A percentile compares a stretch with the other conserved stretches of the same genome.
These are phyloP conservation scores for Leccinum rimulosum DNA, from an alignment of 768 basidiomycete species.

Conservation along the genomic window DNA sequence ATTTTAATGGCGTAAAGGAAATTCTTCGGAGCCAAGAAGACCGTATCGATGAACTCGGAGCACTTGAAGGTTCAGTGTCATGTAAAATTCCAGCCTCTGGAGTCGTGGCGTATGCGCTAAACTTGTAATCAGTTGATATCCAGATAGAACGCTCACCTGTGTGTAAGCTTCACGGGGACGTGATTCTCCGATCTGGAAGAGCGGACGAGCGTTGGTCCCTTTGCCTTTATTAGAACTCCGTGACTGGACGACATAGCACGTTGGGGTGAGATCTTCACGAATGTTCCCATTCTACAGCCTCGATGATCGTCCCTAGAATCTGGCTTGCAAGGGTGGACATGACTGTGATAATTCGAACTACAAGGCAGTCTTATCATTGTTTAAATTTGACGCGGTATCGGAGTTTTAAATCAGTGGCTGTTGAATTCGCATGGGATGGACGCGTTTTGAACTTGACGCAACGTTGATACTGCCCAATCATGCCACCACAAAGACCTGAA, in stretches of 20 bases:
- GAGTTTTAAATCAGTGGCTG: constrained; percentile 31
- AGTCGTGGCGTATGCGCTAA: not conserved
- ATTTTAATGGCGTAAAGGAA: not conserved
- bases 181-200: too few relatives aligned
- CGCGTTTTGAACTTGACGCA: constrained; percentile 34
- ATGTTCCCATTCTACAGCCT: too few relatives aligned
- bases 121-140: constrained; percentile 31
- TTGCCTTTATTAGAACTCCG: too few relatives aligned
- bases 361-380: too few relatives aligned
- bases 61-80: constrained; percentile 93
- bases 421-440: constrained; percentile 29
- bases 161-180: too few relatives aligned
- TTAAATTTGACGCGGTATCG: constrained; percentile 24
- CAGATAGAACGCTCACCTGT: too few relatives aligned
- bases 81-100: constrained; percentile 87
- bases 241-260: too few relatives aligned
- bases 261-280: too few relatives aligned
- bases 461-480: constrained; percentile 13
- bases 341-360: too few relatives aligned
- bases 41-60: constrained; percentile 88
- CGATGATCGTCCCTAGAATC: too few relatives aligned
- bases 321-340: too few relatives aligned
- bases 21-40: constrained; percentile 79
- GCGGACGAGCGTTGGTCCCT: too few relatives aligned
- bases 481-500: constrained; percentile 46